These are phyloP conservation scores for Emericellopsis terricola DNA, from an alignment of 495 filamentous ascomycete species.

Conservation along the genomic window DNA sequence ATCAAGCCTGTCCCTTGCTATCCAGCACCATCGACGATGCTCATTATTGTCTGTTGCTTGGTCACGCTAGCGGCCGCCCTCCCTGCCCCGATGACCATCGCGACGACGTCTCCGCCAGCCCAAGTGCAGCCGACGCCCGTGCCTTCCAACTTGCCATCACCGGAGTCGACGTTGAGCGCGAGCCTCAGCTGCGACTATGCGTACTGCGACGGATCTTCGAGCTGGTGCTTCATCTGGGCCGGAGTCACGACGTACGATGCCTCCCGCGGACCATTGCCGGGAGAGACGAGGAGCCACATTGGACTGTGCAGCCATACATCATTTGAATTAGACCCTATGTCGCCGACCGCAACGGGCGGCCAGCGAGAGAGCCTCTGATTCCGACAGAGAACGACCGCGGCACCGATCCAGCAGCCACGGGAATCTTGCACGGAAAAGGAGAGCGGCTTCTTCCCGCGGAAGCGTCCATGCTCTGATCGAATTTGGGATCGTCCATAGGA, in stretches of 20 bases:
- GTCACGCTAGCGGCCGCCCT: no score
- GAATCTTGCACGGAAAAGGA: not conserved
- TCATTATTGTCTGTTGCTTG: no score
- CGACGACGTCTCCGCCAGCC: not conserved
- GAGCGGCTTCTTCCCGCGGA: not conserved
- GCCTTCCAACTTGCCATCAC: not conserved
- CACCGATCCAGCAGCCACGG: not conserved
- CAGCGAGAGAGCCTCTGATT: not conserved
- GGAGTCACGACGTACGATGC: constrained; percentile 12
- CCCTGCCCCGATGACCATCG: not conserved
- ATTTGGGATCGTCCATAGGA: no score
- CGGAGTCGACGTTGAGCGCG: not conserved
- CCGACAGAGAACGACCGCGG: not conserved
- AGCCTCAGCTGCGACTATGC: constrained; percentile 9
- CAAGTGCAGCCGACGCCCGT: not conserved
- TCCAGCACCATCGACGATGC: no score
- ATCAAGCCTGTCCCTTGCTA: no score
- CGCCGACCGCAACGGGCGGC: no score
- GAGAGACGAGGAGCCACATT: constrained; percentile 9
- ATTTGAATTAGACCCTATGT: not conserved
- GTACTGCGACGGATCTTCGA: constrained; percentile 8
- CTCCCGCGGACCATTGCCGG: constrained; percentile 10
- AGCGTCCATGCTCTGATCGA: not conserved
- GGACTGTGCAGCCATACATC: constrained; percentile 6
- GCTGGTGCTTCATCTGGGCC: constrained; percentile 12